phyloP scores from a whole-genome alignment of 2,329 filamentous ascomycete genomes.

The Pyricularia grisea region DNA sequence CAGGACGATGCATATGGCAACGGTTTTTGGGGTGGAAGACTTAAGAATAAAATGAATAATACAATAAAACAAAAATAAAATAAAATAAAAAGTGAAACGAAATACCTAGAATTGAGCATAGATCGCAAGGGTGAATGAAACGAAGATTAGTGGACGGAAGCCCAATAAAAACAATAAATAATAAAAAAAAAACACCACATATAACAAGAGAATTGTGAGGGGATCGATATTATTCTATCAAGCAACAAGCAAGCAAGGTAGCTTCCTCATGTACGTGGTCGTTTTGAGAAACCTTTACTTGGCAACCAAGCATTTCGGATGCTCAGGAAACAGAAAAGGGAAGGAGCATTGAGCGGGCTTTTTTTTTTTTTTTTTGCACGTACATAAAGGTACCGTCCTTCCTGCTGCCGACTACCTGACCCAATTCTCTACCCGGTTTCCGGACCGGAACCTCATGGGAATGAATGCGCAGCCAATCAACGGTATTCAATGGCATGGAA shows the following conservation, averaged over 20 bases:
- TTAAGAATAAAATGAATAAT: not conserved
- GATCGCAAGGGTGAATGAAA: not conserved
- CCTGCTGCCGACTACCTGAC: not conserved
- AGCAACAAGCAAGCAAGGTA: too few species aligned
- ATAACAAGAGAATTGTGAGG: too few species aligned
- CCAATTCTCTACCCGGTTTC: not conserved
- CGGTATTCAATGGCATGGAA: too few species aligned
- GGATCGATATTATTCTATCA: too few species aligned
- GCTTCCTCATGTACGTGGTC: not conserved
- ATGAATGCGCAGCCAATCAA: not conserved
- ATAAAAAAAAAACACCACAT: too few species aligned
- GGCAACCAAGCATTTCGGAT: not conserved
- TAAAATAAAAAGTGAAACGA: not conserved
- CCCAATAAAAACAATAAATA: too few species aligned
- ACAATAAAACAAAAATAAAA: not conserved
- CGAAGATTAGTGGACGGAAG: too few species aligned
- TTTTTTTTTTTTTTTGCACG: not conserved
- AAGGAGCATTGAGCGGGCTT: not conserved
- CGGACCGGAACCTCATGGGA: not conserved
- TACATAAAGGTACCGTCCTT: not conserved
- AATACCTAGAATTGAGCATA: not conserved
- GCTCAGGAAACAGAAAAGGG: not conserved
- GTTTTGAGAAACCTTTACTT: not conserved
- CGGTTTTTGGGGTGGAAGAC: not conserved
- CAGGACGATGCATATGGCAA: not conserved